Conservation (phyloP, 441 rosid genomes). For the Isatis lusitanica region DNA sequence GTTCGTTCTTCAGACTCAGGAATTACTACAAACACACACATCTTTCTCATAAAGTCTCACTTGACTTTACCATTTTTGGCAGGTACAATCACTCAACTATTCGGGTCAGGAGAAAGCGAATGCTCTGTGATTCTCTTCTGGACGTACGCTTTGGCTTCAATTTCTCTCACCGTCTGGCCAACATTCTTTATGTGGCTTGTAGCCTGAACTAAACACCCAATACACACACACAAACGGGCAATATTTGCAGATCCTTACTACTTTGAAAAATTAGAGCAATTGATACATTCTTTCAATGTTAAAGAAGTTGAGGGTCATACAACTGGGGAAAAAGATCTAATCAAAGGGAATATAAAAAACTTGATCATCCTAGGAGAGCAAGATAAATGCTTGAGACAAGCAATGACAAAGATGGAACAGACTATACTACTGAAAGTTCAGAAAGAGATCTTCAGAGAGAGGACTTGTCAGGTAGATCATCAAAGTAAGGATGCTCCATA, state of each 20-base stretch:
- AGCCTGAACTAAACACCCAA: constrained; percentile 23
- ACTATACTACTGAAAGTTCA: constrained; percentile 8
- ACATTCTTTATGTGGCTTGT: constrained; percentile 75
- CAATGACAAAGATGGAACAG: constrained; percentile 24
- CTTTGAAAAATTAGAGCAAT: neutral
- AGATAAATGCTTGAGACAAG: constrained; percentile 40
- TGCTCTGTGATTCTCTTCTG: constrained; percentile 75
- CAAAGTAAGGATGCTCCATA: constrained; percentile 94
- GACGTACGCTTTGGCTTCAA: constrained; percentile 59
- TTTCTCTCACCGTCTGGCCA: constrained; percentile 72
- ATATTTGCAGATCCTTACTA: neutral
- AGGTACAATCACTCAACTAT: constrained; percentile 80
- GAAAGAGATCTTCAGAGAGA: constrained; percentile 44
- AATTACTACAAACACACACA: neutral
- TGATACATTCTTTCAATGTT: constrained; percentile 25
- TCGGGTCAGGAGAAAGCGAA: constrained; percentile 63
- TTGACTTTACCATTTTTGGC: constrained; percentile 15
- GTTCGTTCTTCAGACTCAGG: constrained; percentile 41
- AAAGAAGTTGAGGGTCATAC: constrained; percentile 24
- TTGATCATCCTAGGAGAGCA: constrained; percentile 28
- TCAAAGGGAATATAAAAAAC: neutral
- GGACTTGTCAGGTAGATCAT: constrained; percentile 64
- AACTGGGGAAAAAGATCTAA: constrained; percentile 22
- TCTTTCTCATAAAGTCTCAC: neutral
- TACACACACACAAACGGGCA: neutral